Percentiles rank a stretch among this genome's conserved stretches.
These are phyloP conservation scores for Pythium guiyangense DNA, from an alignment of 352 stramenopile genomes.

Conservation along the genomic window DNA sequence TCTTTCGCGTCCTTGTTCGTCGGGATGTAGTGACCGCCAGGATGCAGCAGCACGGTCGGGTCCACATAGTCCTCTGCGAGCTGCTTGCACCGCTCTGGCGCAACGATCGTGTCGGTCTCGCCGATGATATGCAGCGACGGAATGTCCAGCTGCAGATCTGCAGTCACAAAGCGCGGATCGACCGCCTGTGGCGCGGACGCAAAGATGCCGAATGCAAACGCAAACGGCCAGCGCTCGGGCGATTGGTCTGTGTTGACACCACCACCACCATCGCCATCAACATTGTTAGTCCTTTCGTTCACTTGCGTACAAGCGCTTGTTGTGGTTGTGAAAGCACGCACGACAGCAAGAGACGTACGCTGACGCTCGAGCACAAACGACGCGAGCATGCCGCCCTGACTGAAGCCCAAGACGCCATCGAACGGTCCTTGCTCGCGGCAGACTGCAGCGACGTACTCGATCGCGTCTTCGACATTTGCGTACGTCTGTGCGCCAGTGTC, in stretches of 20 bases:
- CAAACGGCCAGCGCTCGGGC: conserved; percentile 39
- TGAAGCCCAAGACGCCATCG: conserved; percentile 84
- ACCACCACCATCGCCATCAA: neutral
- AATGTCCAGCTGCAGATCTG: conserved; percentile 38
- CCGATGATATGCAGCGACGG: conserved; percentile 82
- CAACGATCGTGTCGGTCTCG: conserved; percentile 70
- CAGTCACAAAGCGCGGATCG: conserved; percentile 39
- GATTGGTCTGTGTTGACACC: conserved; percentile 20
- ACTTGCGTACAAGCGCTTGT: neutral
- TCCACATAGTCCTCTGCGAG: conserved; percentile 51
- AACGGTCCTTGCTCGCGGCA: conserved; percentile 72
- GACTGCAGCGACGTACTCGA: conserved; percentile 63
- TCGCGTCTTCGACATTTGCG: conserved; percentile 47
- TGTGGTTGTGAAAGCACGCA: neutral
- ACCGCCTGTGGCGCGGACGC: conserved; percentile 42
- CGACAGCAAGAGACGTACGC: conserved; percentile 22
- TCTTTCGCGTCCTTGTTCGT: conserved; percentile 83
- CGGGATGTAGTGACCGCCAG: conserved; percentile 81
- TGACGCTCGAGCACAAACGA: conserved; percentile 69
- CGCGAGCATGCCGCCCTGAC: conserved; percentile 70
- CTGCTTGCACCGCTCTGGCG: conserved; percentile 42
- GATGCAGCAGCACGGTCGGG: conserved; percentile 48
- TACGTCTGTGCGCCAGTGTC: conserved; percentile 37
- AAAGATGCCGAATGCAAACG: conserved; percentile 74
- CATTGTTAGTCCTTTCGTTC: neutral